A percentile compares a stretch with the other conserved stretches of the same genome.
Conservation (phyloP, 768 basidiomycete species). For the Suillus variegatus region DNA sequence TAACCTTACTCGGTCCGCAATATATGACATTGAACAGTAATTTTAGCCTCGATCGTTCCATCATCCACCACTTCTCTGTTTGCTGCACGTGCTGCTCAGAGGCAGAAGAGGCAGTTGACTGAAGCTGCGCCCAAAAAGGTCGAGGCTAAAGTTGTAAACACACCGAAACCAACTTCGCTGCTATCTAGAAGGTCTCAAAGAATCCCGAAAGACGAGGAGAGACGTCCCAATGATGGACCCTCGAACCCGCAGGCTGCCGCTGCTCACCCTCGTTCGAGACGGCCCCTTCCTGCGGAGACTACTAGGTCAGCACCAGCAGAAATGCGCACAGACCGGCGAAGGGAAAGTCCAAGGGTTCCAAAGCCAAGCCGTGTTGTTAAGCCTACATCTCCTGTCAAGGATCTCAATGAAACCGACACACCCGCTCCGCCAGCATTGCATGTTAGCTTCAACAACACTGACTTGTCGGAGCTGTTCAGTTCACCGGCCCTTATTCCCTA, state of each 20-base stretch:
- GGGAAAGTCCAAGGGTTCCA: background rate
- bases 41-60: background rate
- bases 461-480: conserved; percentile 9
- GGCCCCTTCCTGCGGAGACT: background rate
- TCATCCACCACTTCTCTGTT: conserved; percentile 6
- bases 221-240: background rate
- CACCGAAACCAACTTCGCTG: background rate
- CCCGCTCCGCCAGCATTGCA: background rate
- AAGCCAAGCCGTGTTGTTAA: background rate
- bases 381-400: background rate
- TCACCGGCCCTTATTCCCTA: conserved; percentile 9
- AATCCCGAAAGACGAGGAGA: background rate
- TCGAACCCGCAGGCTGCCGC: background rate
- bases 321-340: background rate
- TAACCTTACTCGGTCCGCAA: background rate
- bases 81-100: conserved; percentile 7
- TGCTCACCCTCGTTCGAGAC: background rate
- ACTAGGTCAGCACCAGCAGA: background rate
- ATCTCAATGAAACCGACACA: background rate
- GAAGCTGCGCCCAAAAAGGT: background rate
- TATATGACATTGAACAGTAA: too few species aligned
- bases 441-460: conserved; percentile 3
- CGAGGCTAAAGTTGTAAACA: background rate
- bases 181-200: background rate
- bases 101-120: background rate